These are phyloP conservation scores for Salix suchowensis DNA, from an alignment of 345 rosid genomes.

Conservation along the genomic window DNA sequence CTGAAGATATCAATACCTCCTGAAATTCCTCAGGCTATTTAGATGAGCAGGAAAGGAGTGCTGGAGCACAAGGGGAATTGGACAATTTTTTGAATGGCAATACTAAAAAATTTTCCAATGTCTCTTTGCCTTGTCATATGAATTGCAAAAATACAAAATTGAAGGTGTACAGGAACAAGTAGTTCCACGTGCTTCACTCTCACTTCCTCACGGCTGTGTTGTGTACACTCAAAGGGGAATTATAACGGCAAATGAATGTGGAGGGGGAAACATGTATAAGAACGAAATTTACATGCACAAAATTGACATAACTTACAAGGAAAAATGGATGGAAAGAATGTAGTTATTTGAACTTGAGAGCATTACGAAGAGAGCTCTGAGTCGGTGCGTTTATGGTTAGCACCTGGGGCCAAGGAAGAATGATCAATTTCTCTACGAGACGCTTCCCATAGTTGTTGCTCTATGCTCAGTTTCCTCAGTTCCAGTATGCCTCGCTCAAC, in stretches of 20 bases:
- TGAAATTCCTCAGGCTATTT: not conserved
- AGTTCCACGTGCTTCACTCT: not conserved
- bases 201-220: not conserved
- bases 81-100: not conserved
- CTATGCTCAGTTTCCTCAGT: conserved; percentile 80
- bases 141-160: not conserved
- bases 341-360: not conserved
- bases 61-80: not conserved
- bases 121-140: not conserved
- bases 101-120: too few species aligned
- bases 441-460: conserved; percentile 88
- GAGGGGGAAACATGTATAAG: not conserved
- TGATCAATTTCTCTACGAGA: conserved; percentile 62
- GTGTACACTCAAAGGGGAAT: not conserved
- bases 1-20: not conserved
- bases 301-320: conserved; percentile 5
- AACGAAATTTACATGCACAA: not conserved
- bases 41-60: not conserved
- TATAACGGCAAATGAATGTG: conserved; percentile 1
- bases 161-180: too few species aligned
- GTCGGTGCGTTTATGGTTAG: conserved; percentile 26
- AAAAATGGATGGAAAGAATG: not conserved
- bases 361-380: conserved; percentile 19
- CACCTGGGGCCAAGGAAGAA: conserved; percentile 18
- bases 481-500: conserved; percentile 77